A percentile compares a stretch with the other conserved stretches of the same genome.
phyloP scores from a whole-genome alignment of 805 yeast species.

The Metschnikowia lachancei region DNA sequence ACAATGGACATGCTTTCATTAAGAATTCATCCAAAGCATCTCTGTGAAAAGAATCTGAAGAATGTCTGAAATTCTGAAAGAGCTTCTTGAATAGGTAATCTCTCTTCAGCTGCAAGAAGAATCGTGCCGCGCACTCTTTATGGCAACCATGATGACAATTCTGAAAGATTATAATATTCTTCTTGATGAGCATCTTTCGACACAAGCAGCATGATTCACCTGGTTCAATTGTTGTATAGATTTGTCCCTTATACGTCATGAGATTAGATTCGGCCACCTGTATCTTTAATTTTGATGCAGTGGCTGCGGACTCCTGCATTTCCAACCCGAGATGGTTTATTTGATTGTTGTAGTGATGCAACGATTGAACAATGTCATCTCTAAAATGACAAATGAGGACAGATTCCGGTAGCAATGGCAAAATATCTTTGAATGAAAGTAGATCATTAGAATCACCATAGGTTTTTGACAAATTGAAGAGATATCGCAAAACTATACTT shows the following conservation, averaged over 20 bases:
- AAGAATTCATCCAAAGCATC: constrained; percentile 59
- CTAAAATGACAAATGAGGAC: constrained; percentile 79
- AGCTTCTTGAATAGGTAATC: constrained; percentile 66
- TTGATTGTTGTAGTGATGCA: constrained; percentile 66
- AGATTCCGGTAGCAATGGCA: constrained; percentile 83
- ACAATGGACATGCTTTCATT: constrained; percentile 65
- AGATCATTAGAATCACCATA: constrained; percentile 26
- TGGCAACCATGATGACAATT: constrained; percentile 85
- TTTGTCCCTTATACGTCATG: constrained; percentile 30
- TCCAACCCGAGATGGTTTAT: constrained; percentile 67
- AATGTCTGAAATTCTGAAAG: constrained; percentile 52
- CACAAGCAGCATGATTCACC: constrained; percentile 82
- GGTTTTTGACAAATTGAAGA: constrained; percentile 31
- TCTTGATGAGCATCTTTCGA: constrained; percentile 60
- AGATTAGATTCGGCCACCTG: constrained; percentile 52
- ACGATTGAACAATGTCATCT: constrained; percentile 75
- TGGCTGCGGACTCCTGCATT: constrained; percentile 68
- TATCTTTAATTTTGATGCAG: constrained; percentile 54
- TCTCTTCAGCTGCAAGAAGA: constrained; percentile 54
- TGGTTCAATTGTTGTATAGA: constrained; percentile 70
- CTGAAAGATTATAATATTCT: constrained; percentile 79
- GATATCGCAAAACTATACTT: constrained; percentile 30
- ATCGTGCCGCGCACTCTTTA: constrained; percentile 75
- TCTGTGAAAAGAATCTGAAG: constrained; percentile 38
- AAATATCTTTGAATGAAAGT: constrained; percentile 71